These are phyloP conservation scores for Pulicaria dysenterica DNA, from an alignment of 129 eudicot genomes.

Conservation along the genomic window DNA sequence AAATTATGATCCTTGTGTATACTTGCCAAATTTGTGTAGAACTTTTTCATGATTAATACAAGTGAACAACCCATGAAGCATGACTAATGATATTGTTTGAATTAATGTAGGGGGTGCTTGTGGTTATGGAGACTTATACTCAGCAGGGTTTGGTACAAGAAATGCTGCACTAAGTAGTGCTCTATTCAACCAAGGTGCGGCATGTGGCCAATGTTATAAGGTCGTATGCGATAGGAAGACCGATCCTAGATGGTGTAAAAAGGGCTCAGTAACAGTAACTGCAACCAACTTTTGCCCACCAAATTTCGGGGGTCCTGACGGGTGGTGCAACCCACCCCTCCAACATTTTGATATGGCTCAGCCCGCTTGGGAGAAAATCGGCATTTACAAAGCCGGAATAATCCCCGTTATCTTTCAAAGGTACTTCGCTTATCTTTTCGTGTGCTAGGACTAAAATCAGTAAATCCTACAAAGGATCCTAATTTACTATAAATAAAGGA, in stretches of 20 bases:
- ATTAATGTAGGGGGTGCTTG: conserved; percentile 88
- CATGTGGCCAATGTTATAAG: conserved; percentile 80
- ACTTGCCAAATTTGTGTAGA: not conserved
- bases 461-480: not conserved
- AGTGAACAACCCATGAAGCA: not conserved
- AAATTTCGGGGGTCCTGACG: conserved; percentile 55
- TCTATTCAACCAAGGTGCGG: conserved; percentile 66
- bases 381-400: conserved; percentile 67
- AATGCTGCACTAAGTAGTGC: conserved; percentile 84
- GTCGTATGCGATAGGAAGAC: conserved; percentile 57
- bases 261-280: conserved; percentile 70
- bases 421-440: conserved; percentile 12
- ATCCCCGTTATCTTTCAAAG: conserved; percentile 69
- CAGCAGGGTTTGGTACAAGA: conserved; percentile 69
- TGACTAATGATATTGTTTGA: not conserved
- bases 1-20: not conserved
- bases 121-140: conserved; percentile 78
- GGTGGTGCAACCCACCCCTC: conserved; percentile 92
- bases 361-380: conserved; percentile 89
- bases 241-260: conserved; percentile 63
- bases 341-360: conserved; percentile 95
- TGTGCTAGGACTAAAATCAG: not conserved
- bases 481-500: not conserved
- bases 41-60: not conserved
- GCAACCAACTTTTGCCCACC: conserved; percentile 90